Base-by-base conservation (phyloP, 305 asterid species). In the Solanum aculeatissimum region DNA sequence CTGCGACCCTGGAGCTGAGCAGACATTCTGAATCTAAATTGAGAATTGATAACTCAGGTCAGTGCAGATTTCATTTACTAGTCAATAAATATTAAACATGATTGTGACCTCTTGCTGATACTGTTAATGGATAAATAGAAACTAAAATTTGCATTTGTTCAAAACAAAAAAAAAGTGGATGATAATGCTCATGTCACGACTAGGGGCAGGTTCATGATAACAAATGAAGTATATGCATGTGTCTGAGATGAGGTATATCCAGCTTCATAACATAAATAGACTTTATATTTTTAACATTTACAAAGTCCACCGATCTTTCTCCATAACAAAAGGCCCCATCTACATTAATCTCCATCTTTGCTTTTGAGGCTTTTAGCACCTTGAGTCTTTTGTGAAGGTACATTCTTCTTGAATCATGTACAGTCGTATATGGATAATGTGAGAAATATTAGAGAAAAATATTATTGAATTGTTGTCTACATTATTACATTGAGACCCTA, bases 31-130 rank as follows among this genome's bases (percentile, higher is more conserved):
- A 90, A 84, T 68, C 86, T 84, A 84, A 72, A 86, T 85, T 78
- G 83, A 91, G 91, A 85, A 88, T 88, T 81, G 93, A 90, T 65
- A 88, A 87, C 81, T 86, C 97, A 87, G 94, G 99, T 96, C 91
- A 86, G 42, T 35, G 69, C 53, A 23, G 49, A 84, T 85, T 85
- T 75, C 32, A 60, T 85, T 40, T 85, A 32, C 86, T 9, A 21
- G 38, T 25, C 60, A 51, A 32, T 43, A 58, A 83, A 68, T 25
- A 51, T 51, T 69, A 40, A 83, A 23, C 55, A 68, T 83, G 80
- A 35, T 40, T 83, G 35, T 70, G 38, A 77, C 45, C 63, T 49
- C 63, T 51, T 77, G 63, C 45, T 77, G 29, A 12, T 18, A 49
- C 15, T 51, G 23, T 53, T 51, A 77, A 77, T 18, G 25, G 82